Percentiles rank a stretch among this genome's conserved stretches.
Evolutionary conservation across 805 yeast species (phyloP).

Genomic region (Yarrowia sp.): DNA sequence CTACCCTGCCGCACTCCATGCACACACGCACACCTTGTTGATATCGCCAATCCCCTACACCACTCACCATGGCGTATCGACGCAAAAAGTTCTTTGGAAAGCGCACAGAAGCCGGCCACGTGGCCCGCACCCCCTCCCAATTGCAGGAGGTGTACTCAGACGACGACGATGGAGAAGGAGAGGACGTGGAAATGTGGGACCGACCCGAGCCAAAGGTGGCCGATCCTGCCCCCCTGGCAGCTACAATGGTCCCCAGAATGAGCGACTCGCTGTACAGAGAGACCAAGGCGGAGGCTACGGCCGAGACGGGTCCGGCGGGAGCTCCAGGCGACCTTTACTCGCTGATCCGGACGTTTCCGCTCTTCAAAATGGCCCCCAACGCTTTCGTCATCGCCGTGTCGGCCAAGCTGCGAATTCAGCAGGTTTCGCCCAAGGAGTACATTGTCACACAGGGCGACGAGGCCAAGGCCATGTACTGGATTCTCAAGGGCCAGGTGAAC

Average conservation of each 20-base stretch:
- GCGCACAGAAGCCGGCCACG: slow-evolving; percentile 11
- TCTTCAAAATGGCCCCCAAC: slow-evolving; percentile 65
- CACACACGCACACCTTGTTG: slow-evolving; percentile 7
- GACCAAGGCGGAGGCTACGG: neutral
- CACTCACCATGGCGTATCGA: slow-evolving; percentile 24
- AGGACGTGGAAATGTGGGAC: slow-evolving; percentile 26
- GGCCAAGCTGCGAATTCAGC: slow-evolving; percentile 55
- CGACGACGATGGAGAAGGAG: slow-evolving; percentile 24
- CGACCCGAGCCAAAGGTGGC: neutral
- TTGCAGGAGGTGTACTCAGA: slow-evolving; percentile 25
- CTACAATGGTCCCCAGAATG: neutral
- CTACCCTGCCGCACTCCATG: slow-evolving; percentile 25
- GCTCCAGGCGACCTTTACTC: slow-evolving; percentile 46
- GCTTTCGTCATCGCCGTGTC: slow-evolving; percentile 61
- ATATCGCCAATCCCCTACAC: neutral
- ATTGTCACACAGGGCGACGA: slow-evolving; percentile 71
- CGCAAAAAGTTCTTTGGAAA: slow-evolving; percentile 23
- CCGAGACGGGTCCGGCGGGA: neutral
- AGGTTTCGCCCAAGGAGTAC: slow-evolving; percentile 65
- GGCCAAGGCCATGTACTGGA: slow-evolving; percentile 77
- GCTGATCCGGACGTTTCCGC: slow-evolving; percentile 56
- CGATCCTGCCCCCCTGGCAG: neutral
- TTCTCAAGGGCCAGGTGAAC: slow-evolving; percentile 69
- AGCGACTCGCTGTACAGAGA: slow-evolving; percentile 20
- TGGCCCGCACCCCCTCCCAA: slow-evolving; percentile 24